Base-by-base conservation (phyloP, 371 early-diverging fungal genomes). In the Conidiobolus incongruus region DNA sequence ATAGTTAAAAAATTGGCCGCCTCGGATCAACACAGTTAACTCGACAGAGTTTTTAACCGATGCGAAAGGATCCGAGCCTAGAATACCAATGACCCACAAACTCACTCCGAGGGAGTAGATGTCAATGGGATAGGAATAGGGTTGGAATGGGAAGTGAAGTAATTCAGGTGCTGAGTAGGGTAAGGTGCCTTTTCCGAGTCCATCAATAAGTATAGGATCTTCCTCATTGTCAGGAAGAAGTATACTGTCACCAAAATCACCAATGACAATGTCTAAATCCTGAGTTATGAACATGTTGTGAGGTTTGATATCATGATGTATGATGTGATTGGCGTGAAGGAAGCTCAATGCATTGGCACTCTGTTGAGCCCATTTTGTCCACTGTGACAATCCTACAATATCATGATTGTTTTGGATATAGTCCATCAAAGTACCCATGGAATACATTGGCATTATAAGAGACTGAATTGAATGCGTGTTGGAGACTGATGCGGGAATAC, bases 291-390 rank as follows among this genome's bases (percentile, higher is more conserved):
- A 47, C 41, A 82, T 58, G 53, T 85, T 87, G 47, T 86, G 78
- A 20, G 79, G 81, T 56, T 89, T 89, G 39, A 89, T 77, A 45
- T 89, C 90, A 48, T 81, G 73, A 56, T 89, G 88, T 11, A 81
- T 64, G 41, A 83, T 54, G 13, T 77, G 72, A 2, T 54, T 52
- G 0, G 56, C 47, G 49, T 85, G 81, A 28, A 82, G 61, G 38
- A 56, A 66, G 19, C 60, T 65, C 12, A 86, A 58, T 2, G 83
- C 82, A 15, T 60, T 46, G 0, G 73, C 54, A 19, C 84, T 56
- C 56, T 84, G 77, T 1, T 66, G 44, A 1, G 77, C 70, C 83
- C 82, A 82, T 30, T 57, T 48, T 22, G 70, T 36, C 72, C 73
- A 82, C 38, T 71, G 57, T 24, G 57, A 60, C 5, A 62, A 54